Evolutionary conservation across 2,329 filamentous ascomycete species (phyloP).

Genomic region (Paecilomyces sp.): DNA sequence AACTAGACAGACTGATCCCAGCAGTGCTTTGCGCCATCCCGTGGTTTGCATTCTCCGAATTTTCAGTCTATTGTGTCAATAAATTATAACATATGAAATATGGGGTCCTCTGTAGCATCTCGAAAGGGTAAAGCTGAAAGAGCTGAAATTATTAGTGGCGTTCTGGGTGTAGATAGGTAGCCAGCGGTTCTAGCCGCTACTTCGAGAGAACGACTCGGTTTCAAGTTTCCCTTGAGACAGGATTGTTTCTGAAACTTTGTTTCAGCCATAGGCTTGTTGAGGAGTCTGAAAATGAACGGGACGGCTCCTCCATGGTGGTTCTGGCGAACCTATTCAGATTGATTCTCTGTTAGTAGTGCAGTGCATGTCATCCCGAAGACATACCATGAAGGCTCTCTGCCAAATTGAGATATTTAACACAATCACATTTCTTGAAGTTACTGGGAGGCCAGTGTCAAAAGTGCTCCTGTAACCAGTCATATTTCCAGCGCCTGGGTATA

Average conservation of each 20-base stretch:
- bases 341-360: neutral
- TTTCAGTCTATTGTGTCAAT: neutral
- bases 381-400: neutral
- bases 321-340: neutral
- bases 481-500: conserved; percentile 2
- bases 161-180: neutral
- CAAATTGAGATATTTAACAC: neutral
- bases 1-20: neutral
- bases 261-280: neutral
- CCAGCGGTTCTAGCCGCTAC: neutral
- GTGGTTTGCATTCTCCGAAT: neutral
- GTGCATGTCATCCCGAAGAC: neutral
- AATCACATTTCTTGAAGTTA: neutral
- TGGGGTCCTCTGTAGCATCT: neutral
- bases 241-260: neutral
- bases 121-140: neutral
- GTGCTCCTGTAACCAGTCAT: neutral
- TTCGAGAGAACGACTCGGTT: neutral
- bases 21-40: neutral
- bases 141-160: neutral
- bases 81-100: neutral
- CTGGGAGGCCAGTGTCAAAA: neutral
- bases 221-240: neutral
- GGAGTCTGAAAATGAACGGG: neutral
- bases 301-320: neutral